These are phyloP conservation scores for Alnus glutinosa DNA, from an alignment of 306 rosid genomes.

Conservation along the genomic window DNA sequence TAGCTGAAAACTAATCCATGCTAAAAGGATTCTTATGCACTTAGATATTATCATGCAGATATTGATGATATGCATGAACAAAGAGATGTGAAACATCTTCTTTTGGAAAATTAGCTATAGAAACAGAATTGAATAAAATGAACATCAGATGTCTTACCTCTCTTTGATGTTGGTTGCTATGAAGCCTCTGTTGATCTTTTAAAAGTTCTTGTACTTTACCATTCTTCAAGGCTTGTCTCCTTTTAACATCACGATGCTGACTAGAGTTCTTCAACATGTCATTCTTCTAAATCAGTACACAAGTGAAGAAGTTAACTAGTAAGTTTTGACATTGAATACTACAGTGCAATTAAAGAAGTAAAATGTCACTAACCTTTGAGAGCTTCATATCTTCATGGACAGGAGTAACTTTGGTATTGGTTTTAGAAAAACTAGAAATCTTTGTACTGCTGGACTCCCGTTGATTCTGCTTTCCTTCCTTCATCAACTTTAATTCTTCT, in stretches of 20 bases:
- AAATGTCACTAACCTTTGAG: slow-evolving; percentile 51
- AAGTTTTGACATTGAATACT: slow-evolving; percentile 23
- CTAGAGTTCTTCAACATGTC: slow-evolving; percentile 51
- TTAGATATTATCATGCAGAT: slow-evolving; percentile 17
- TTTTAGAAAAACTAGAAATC: slow-evolving; percentile 32
- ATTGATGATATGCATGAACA: not conserved
- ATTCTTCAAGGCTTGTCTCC: slow-evolving; percentile 50
- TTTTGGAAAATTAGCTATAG: slow-evolving; percentile 16
- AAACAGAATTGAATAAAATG: slow-evolving; percentile 28
- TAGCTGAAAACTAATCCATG: not conserved
- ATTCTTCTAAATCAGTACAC: slow-evolving; percentile 43
- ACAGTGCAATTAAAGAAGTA: slow-evolving; percentile 28
- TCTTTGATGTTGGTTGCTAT: slow-evolving; percentile 44
- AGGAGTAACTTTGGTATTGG: slow-evolving; percentile 35
- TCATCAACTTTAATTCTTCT: slow-evolving; percentile 45
- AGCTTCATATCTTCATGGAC: slow-evolving; percentile 56
- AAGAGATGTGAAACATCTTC: slow-evolving; percentile 1
- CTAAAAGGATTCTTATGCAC: slow-evolving; percentile 12
- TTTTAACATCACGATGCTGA: slow-evolving; percentile 51
- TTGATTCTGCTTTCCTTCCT: slow-evolving; percentile 51
- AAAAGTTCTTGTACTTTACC: slow-evolving; percentile 45
- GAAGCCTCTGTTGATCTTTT: slow-evolving; percentile 49
- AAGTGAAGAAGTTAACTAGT: slow-evolving; percentile 18
- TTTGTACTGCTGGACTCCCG: slow-evolving; percentile 34
- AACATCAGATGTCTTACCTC: slow-evolving; percentile 52